Conservation (phyloP, 768 basidiomycete genomes). For the Artomyces pyxidatus region DNA sequence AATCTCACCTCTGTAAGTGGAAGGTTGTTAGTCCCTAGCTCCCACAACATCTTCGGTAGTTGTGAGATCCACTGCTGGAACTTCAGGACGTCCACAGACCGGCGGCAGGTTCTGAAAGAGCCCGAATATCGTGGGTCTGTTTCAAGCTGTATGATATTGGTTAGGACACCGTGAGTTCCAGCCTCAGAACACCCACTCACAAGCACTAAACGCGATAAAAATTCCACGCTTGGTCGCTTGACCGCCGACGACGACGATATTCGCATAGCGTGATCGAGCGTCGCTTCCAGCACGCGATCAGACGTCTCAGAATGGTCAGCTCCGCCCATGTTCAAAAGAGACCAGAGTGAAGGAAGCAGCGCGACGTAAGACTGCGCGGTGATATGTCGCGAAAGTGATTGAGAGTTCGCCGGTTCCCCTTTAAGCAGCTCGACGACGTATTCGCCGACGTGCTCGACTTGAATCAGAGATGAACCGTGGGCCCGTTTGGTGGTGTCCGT, state of each 20-base stretch:
- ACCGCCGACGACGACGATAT: slow-evolving; percentile 50
- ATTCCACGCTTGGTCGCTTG: slow-evolving; percentile 66
- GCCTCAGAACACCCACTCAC: too few species aligned
- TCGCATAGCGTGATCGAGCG: slow-evolving; percentile 58
- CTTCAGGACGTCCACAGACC: slow-evolving; percentile 21
- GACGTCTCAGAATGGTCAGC: slow-evolving; percentile 15
- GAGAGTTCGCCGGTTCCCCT: slow-evolving; percentile 24
- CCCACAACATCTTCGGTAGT: slow-evolving; percentile 82
- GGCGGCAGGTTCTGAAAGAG: slow-evolving; percentile 30
- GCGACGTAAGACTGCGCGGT: slow-evolving; percentile 50
- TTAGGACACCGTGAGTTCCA: background rate
- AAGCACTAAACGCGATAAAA: slow-evolving; percentile 61
- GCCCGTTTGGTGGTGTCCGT: background rate
- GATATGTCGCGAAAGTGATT: slow-evolving; percentile 36
- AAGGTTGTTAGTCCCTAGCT: slow-evolving; percentile 54
- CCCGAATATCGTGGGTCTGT: slow-evolving; percentile 47
- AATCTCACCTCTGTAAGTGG: slow-evolving; percentile 52
- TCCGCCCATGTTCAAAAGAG: slow-evolving; percentile 43
- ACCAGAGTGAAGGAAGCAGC: slow-evolving; percentile 75
- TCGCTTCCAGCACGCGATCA: slow-evolving; percentile 39
- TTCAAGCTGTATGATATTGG: slow-evolving; percentile 39
- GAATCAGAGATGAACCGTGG: slow-evolving; percentile 23
- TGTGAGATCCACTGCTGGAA: slow-evolving; percentile 64
- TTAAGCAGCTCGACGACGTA: slow-evolving; percentile 55
- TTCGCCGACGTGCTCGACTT: slow-evolving; percentile 44